phyloP scores from a whole-genome alignment of 768 basidiomycete genomes.

The Rhizopogon vesiculosus region DNA sequence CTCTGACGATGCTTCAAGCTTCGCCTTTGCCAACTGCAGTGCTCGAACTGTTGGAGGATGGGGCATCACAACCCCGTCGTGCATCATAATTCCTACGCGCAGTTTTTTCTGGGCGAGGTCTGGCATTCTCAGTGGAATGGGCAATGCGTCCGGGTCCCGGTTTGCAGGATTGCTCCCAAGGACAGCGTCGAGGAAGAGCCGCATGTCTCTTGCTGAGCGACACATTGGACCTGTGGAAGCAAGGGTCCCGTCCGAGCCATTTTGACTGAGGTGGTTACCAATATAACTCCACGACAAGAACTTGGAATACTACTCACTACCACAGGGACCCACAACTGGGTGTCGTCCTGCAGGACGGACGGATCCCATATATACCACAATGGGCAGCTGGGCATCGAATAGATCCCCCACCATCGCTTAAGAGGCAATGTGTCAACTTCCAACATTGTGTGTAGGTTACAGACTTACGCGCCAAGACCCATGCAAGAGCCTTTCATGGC shows the following conservation, averaged over 20 bases:
- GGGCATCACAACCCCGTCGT: constrained; percentile 23
- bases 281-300: neutral
- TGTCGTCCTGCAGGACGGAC: constrained; percentile 31
- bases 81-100: constrained; percentile 14
- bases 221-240: constrained; percentile 21
- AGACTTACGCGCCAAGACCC: constrained; percentile 35
- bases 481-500: constrained; percentile 43
- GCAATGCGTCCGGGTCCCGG: constrained; percentile 30
- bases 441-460: constrained; percentile 2
- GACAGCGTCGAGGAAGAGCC: constrained; percentile 13
- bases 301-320: constrained; percentile 14
- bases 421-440: neutral
- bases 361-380: constrained; percentile 35
- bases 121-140: constrained; percentile 21
- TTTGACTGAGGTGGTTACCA: constrained; percentile 16
- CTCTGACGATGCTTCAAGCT: constrained; percentile 26
- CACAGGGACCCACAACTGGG: constrained; percentile 9
- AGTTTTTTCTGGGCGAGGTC: constrained; percentile 25
- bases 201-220: constrained; percentile 20
- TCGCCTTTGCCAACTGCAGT: constrained; percentile 31
- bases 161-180: constrained; percentile 36
- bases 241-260: constrained; percentile 19
- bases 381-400: constrained; percentile 34
- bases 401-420: constrained; percentile 28
- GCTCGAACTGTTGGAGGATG: constrained; percentile 39